A percentile compares a stretch with the other conserved stretches of the same genome.
Evolutionary conservation across 2,329 filamentous ascomycete genomes (phyloP).

Genomic region (Cercospora zeae-maydis): DNA sequence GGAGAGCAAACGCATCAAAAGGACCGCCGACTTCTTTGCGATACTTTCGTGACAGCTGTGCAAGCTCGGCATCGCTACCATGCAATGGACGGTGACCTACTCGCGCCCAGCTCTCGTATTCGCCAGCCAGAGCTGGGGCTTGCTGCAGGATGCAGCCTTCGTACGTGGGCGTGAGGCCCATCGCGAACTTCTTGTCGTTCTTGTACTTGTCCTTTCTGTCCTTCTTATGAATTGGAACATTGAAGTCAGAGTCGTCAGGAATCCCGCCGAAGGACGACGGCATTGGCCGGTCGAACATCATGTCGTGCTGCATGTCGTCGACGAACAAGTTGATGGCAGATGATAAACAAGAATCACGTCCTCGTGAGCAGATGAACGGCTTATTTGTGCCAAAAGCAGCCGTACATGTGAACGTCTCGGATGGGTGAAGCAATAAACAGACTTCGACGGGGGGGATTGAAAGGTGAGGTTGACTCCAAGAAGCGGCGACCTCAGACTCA

Average conservation of each 20-base stretch:
- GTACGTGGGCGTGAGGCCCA: not conserved
- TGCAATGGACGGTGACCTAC: not conserved
- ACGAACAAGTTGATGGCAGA: not conserved
- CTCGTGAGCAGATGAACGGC: not conserved
- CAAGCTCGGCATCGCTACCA: slow-evolving; percentile 7
- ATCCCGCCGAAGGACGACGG: not conserved
- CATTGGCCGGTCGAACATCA: not conserved
- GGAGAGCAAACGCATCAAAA: slow-evolving; percentile 1
- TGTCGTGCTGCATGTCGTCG: not conserved
- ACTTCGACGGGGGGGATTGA: not conserved
- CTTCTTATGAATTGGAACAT: not conserved
- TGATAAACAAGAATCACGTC: not conserved
- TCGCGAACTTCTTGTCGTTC: not conserved
- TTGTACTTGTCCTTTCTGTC: slow-evolving; percentile 5
- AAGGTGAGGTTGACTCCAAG: not conserved
- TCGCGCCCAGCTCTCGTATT: slow-evolving; percentile 5
- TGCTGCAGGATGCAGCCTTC: slow-evolving; percentile 5
- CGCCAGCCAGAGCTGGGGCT: slow-evolving; percentile 3
- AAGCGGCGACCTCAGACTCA: not conserved
- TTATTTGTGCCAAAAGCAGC: not conserved
- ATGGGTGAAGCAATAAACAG: not conserved
- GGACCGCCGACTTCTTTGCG: slow-evolving; percentile 2
- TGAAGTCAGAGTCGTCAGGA: not conserved
- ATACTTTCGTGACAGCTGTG: slow-evolving; percentile 9
- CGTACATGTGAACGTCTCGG: no score